Conservation (phyloP, 2,329 filamentous ascomycete genomes). For the Penicillium sp. region DNA sequence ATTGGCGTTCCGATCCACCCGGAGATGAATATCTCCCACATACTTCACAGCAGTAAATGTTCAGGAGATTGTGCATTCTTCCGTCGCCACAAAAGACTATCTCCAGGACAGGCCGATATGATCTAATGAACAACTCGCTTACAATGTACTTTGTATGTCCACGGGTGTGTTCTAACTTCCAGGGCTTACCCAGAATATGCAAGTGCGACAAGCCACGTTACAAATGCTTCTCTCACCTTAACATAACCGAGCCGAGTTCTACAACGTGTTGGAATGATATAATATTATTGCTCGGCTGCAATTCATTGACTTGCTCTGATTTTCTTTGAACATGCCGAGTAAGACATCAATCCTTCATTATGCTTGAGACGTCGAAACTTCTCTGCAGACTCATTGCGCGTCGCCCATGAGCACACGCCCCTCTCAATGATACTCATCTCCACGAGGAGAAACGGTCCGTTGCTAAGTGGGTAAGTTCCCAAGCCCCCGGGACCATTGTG, state of each 20-base stretch:
- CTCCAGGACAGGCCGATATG: background rate
- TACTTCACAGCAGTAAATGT: background rate
- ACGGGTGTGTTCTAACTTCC: background rate
- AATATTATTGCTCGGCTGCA: background rate
- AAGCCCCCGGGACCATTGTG: background rate
- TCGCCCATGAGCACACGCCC: background rate
- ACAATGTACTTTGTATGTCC: background rate
- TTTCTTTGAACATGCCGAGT: background rate
- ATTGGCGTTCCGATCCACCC: background rate
- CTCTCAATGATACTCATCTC: background rate
- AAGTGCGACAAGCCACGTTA: background rate
- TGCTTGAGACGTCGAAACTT: background rate
- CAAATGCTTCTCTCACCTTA: background rate
- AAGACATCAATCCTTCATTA: background rate
- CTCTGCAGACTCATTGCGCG: background rate
- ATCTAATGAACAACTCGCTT: background rate
- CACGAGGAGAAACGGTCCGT: background rate
- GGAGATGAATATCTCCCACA: too few species aligned
- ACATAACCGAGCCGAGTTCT: background rate
- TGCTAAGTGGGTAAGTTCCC: background rate
- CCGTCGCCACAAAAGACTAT: background rate
- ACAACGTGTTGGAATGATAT: background rate
- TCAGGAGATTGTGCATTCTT: background rate
- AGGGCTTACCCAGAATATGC: background rate
- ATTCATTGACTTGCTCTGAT: background rate